A percentile compares a stretch with the other conserved stretches of the same genome.
Evolutionary conservation across 2,329 filamentous ascomycete genomes (phyloP).

Genomic region (Cladosporium sp.): DNA sequence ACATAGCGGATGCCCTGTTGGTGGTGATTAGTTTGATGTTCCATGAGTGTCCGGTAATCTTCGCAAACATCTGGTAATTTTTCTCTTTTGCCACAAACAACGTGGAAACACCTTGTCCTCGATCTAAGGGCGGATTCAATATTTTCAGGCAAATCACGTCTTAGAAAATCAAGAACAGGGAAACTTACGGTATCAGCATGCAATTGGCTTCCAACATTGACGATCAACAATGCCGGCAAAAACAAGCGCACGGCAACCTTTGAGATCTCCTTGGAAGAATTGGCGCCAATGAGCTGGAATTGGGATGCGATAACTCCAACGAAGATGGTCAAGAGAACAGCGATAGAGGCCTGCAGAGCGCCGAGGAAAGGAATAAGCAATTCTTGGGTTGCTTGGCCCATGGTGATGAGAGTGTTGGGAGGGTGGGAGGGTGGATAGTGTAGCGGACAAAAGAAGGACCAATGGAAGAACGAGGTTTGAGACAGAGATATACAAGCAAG

Average conservation of each 20-base stretch:
- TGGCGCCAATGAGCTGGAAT: slow-evolving; percentile 44
- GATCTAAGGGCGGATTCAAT: no score
- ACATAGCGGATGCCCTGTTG: slow-evolving; percentile 18
- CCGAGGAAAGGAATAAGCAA: slow-evolving; percentile 44
- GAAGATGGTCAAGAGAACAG: slow-evolving; percentile 50
- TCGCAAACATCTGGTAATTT: neutral
- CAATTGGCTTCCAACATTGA: slow-evolving; percentile 50
- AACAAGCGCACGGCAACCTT: slow-evolving; percentile 50
- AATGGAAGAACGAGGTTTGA: neutral
- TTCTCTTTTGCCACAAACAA: no score
- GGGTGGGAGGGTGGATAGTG: neutral
- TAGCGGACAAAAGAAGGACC: neutral
- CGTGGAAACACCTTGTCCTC: no score
- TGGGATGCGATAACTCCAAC: slow-evolving; percentile 50
- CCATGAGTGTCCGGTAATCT: neutral
- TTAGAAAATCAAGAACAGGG: neutral
- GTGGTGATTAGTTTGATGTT: neutral
- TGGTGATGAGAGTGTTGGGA: slow-evolving; percentile 4
- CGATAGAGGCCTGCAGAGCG: slow-evolving; percentile 51
- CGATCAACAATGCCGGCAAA: slow-evolving; percentile 49
- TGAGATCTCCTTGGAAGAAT: slow-evolving; percentile 49
- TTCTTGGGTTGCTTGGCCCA: slow-evolving; percentile 12
- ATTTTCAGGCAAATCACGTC: no score
- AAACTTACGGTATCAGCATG: slow-evolving; percentile 44
- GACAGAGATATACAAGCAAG: neutral